Evolutionary conservation across 2,329 filamentous ascomycete species (phyloP), one percentile per base, ranked within the genome.

Genomic region (Verticillium dahliae): DNA sequence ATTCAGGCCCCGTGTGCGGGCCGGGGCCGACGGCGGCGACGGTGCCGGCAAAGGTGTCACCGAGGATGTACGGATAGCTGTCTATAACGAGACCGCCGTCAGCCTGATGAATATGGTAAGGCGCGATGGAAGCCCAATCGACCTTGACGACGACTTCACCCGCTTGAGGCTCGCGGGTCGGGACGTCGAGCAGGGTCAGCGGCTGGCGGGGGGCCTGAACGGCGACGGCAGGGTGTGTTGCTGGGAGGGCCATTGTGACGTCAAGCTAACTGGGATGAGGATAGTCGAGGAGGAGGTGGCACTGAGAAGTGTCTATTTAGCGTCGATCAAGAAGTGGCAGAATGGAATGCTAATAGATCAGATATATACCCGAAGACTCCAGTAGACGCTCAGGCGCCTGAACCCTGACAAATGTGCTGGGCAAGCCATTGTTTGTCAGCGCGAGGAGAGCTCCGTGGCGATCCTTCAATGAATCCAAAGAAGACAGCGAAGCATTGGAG

Each of bases 101-200:
- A 55, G 83, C 82, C 62, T 84, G 80, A 71, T 88, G 86, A 6
- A 88, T 73, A 66, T 88, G 84, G 0, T 88, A 74, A 0, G 86
- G 86, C 1, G 82, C 85, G 1, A 85, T 86, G 2, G 84, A 80
- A 1, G 83, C 85, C 82, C 83, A 88, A 62, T 80, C 73, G 10
- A 85, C 80, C 33, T 75, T 78, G 50, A 88, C 72, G 15, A 80
- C 76, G 38, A 86, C 78, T 70, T 88, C 80, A 39, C 80, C 76
- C 1, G 70, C 67, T 1, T 65, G 62, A 0, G 80, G 80, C 5
- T 69, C 59, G 39, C 70, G 45, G 14, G 72, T 74, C 4, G 70
- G 69, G 5, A 62, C 59, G 34, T 65, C 60, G 62, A 67, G 56
- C 58, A 68, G 66, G 11, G 65, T 45, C 31, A 72, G 67, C 9